Evolutionary conservation across 2,329 filamentous ascomycete genomes (phyloP), one percentile per base, ranked within the genome.

Genomic region (Cryphonectria radicalis): DNA sequence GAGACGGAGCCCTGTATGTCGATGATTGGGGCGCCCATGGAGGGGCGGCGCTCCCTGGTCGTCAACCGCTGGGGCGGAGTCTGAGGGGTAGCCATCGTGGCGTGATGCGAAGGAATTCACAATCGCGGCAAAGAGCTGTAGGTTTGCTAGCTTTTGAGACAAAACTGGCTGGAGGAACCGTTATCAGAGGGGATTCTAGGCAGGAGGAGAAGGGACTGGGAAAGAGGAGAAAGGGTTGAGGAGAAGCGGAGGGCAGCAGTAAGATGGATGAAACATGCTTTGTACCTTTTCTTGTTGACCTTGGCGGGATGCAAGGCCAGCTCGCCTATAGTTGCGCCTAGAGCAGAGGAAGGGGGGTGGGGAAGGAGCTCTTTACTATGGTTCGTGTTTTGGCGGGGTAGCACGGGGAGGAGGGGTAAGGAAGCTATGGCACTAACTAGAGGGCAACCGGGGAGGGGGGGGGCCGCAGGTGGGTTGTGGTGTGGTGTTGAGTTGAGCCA

Each of bases 1-100:
- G 92, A 92, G 70, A 98, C 90, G 25, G 93, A 91, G 75, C 94
- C 95, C 81, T 93, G 88, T 74, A 98, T 91, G 79, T 97, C 94
- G 74, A 93, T 89, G 76, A 98, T 91, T 63, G 95, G 95, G 76
- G 93, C 93, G 75, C 92, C 90, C 71, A 88, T 91, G 28, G 94
- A 97, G 71, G 93, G 94, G 76, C 89, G 92, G 76, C 95, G 91
- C 86, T 97, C 91, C 75, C 93, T 88, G 57, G 84, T 82, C 67
- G 88, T 85, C 67, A 89, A 66, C 57, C 77, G 74, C 70, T 80
- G 77, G 63, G 81, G 77, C 55, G 63, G 28, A 53, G 76, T 74
- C 78, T 82, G 81, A 28, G 74, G 78, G 65, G 70, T 66, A 67
- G 71, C 73, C 71, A 72, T 74, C 25, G 69, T 40, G 37, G 14